Evolutionary conservation across 495 filamentous ascomycete species (phyloP).

Genomic region (Sabuloglossum arenarium): DNA sequence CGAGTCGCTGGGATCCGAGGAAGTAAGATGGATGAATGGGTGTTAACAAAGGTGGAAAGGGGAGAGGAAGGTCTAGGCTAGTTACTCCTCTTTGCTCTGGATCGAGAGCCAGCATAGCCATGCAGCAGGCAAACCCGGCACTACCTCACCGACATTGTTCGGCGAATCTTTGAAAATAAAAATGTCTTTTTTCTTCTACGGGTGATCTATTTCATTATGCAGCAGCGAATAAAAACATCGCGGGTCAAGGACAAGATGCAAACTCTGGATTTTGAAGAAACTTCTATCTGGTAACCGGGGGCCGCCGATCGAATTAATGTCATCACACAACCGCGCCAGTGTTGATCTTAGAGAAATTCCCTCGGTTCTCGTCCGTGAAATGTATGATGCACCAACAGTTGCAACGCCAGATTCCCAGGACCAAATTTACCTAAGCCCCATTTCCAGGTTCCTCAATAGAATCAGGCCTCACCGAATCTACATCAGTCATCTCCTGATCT

Average conservation of each 20-base stretch:
- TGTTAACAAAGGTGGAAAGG: too few relatives aligned
- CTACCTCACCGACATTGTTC: too few relatives aligned
- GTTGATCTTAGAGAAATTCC: not conserved
- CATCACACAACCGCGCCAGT: not conserved
- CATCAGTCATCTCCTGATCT: constrained; percentile 30
- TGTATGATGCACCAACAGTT: not conserved
- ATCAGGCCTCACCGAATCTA: constrained; percentile 16
- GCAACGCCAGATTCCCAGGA: not conserved
- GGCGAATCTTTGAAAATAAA: too few relatives aligned
- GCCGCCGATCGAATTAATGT: not conserved
- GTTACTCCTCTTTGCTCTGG: too few relatives aligned
- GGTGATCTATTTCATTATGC: not conserved
- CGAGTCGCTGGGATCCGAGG: too few relatives aligned
- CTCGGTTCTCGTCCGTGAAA: not conserved
- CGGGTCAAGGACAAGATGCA: not conserved
- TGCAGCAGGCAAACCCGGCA: too few relatives aligned
- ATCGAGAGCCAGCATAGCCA: too few relatives aligned
- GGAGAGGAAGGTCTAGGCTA: too few relatives aligned
- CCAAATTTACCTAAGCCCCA: not conserved
- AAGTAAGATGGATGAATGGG: too few relatives aligned
- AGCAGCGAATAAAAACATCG: not conserved
- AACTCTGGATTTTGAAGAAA: not conserved
- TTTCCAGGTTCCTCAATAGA: not conserved
- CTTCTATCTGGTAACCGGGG: not conserved
- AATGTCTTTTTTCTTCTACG: not conserved